Evolutionary conservation across 2,329 filamentous ascomycete species (phyloP).

Genomic region (Aspergillus nomiae): DNA sequence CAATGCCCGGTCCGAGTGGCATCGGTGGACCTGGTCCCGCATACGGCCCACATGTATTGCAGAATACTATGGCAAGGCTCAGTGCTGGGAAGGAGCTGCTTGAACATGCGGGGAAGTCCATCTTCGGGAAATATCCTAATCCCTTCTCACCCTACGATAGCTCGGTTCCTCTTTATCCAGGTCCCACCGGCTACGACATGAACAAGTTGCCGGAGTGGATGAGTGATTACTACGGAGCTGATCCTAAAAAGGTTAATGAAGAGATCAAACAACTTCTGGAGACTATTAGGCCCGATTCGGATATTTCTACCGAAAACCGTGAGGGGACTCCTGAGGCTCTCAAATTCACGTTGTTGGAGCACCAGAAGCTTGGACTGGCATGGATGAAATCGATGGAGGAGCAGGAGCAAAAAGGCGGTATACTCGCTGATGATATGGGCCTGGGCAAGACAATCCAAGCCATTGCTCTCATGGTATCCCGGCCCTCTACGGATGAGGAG

Average conservation of each 20-base stretch:
- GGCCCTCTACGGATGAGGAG: conserved; percentile 60
- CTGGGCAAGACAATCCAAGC: conserved; percentile 83
- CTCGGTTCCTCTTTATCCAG: background rate
- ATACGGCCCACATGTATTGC: conserved; percentile 20
- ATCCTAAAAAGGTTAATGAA: conserved; percentile 58
- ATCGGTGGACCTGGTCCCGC: conserved; percentile 4
- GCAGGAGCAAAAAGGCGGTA: conserved; percentile 71
- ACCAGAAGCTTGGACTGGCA: conserved; percentile 75
- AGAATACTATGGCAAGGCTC: conserved; percentile 23
- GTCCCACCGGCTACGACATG: background rate
- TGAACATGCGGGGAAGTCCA: conserved; percentile 13
- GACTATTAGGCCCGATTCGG: conserved; percentile 73
- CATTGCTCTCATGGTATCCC: conserved; percentile 72
- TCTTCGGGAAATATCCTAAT: conserved; percentile 8
- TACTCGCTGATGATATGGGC: conserved; percentile 81
- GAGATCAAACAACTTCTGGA: conserved; percentile 70
- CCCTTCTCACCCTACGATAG: conserved; percentile 4
- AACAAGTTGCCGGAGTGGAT: conserved; percentile 9
- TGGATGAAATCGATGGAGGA: conserved; percentile 78
- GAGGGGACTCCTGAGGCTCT: conserved; percentile 71
- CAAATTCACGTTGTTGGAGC: conserved; percentile 70
- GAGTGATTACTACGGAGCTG: conserved; percentile 29
- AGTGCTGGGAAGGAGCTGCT: conserved; percentile 18
- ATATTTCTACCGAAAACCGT: conserved; percentile 62
- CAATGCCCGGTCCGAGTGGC: conserved; percentile 7